These are phyloP conservation scores for Globisporangium iwayamae DNA, from an alignment of 352 stramenopile species.

Conservation along the genomic window DNA sequence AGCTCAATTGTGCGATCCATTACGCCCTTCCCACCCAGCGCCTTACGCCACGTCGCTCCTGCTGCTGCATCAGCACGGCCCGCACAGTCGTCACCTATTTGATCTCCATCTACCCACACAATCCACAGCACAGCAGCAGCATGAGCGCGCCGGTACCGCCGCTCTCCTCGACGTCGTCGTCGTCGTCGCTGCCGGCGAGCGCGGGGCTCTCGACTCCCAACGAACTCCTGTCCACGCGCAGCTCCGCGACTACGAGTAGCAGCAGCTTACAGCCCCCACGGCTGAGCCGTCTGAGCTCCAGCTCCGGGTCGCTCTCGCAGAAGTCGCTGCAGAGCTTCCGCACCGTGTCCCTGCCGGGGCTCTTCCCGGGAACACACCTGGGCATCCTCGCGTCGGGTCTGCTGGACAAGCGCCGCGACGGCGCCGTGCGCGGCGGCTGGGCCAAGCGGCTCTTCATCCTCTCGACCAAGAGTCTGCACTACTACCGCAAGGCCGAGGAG, in stretches of 20 bases:
- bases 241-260: slow-evolving; percentile 25
- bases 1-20: slow-evolving; percentile 1
- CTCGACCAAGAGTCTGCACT: slow-evolving; percentile 76
- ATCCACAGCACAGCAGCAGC: background rate
- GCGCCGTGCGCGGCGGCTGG: slow-evolving; percentile 78
- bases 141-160: slow-evolving; percentile 14
- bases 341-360: slow-evolving; percentile 64
- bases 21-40: background rate
- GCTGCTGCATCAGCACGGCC: background rate
- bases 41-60: background rate
- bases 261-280: slow-evolving; percentile 20
- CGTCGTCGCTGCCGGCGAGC: slow-evolving; percentile 26
- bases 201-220: slow-evolving; percentile 16
- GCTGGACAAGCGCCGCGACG: slow-evolving; percentile 81
- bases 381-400: slow-evolving; percentile 72
- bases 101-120: background rate
- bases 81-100: background rate
- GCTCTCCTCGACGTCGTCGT: slow-evolving; percentile 33
- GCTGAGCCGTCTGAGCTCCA: slow-evolving; percentile 60
- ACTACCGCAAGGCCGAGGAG: slow-evolving; percentile 83
- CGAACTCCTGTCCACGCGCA: slow-evolving; percentile 6
- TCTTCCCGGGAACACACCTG: slow-evolving; percentile 69
- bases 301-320: slow-evolving; percentile 43
- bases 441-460: slow-evolving; percentile 79
- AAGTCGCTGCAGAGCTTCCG: slow-evolving; percentile 62